Base-by-base conservation (phyloP, 2,329 filamentous ascomycete species). In the Emergomyces pasteurianus region DNA sequence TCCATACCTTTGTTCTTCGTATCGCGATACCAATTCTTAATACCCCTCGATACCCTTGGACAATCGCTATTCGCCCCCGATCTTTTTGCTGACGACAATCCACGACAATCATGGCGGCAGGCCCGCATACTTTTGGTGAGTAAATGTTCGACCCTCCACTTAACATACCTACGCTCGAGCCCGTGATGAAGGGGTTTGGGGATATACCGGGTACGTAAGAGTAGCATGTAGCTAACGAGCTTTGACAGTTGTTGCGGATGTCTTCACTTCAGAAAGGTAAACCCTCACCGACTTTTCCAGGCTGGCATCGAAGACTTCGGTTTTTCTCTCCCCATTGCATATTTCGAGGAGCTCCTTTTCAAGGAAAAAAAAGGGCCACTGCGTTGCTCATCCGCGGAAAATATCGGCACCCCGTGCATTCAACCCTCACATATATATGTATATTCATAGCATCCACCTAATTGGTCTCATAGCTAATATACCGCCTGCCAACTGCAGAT, bases 261-360 rank as follows among this genome's bases (percentile, higher is more conserved):
- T 70, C 34, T 70, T 70, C 52, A 66, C 67, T 36, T 61, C 59
- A 6, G 61, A 61, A 50, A 65, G 60, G 46, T 69, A 65, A 58
- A 62, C 61, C 63, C 46, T 52, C 21, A 52, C 58, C 59, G 4
- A 34, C 47, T 43, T 56, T 26, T 55, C 18, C 26, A 52, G 10
- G 26, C 26, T 52, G 10, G 26, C 26, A n/a, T 31, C 10, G 16
- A 16, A 14, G 8, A 34, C 7, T 18, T 28, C 23, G 14, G 7
- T 7, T 34, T 52, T 9, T n/a, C 26, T 18, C 14, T 34, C 5
- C 23, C 26, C 18, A 4, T n/a, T 34, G 49, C 14, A 16, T 23
- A 52, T 26, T 36, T 8, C 34, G 1, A 36, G 34, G 34, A 7
- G 34, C 34, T 36, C 34, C 8, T 52, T n/a, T 18, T 28, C 26